Base-by-base conservation (phyloP, 2,329 filamentous ascomycete species). In the Colletotrichum spinosum region DNA sequence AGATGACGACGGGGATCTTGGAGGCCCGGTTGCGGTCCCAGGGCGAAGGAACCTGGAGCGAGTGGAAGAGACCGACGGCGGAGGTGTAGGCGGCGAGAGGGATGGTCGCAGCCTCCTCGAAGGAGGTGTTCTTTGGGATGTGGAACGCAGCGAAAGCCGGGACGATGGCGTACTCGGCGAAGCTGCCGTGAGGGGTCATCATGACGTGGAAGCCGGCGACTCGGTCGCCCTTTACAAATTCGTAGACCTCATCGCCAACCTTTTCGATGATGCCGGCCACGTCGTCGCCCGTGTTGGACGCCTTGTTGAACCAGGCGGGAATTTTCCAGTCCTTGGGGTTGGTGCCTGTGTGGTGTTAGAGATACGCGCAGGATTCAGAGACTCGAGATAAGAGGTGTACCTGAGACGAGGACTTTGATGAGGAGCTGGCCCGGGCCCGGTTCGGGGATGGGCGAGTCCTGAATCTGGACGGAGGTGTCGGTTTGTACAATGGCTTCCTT, bases 101-200 rank as follows among this genome's bases (percentile, higher is more conserved):
- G 38, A 88, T 81, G 0, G 86, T 86, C 12, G 86, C 83, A 2
- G 81, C 86, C 73, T 87, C 85, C 73, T 88, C 84, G 56, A 86
- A 88, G 17, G 77, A 80, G 3, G 79, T 79, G 15, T 78, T 73
- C 38, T 77, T 67, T 0, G 86, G 84, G 15, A 88, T 76, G 68
- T 83, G 83, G 70, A 89, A 88, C 0, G 86, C 88, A 0, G 86
- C 86, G 69, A 85, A 79, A 39, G 81, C 79, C 75, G 79, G 83
- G 0, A 83, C 82, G 10, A 90, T 75, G 3, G 86, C 84, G 68
- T 90, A 90, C 70, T 90, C 87, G 4, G 88, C 88, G 66, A 84
- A 91, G 8, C 79, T 82, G 2, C 88, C 88, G 41, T 80, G 72
- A 0, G 81, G 78, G 0, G 76, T 75, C 48, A 75, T 69, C 81